Conservation (phyloP, 768 basidiomycete species). For the Paxillus involutus region DNA sequence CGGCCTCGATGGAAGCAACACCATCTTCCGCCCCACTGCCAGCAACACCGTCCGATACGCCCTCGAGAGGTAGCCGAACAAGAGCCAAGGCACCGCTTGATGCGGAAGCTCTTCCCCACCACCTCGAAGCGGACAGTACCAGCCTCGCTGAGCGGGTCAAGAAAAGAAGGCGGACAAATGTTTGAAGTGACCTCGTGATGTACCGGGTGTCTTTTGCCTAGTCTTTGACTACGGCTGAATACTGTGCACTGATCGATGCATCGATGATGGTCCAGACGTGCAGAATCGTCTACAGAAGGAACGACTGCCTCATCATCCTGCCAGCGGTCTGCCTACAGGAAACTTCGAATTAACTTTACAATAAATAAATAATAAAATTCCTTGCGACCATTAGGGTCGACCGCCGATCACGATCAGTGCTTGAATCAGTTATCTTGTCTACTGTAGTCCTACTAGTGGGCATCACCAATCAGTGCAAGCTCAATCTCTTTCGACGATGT, state of each 20-base stretch:
- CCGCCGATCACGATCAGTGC: too few species aligned
- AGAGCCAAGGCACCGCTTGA: constrained; percentile 9
- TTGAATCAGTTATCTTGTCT: too few species aligned
- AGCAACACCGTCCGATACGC: constrained; percentile 31
- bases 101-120: constrained; percentile 8
- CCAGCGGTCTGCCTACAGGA: too few species aligned
- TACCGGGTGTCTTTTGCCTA: background rate
- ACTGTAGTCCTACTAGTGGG: too few species aligned
- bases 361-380: too few species aligned
- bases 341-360: too few species aligned
- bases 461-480: background rate
- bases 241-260: too few species aligned
- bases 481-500: constrained; percentile 7
- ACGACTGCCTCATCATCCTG: too few species aligned
- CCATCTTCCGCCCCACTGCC: constrained; percentile 20
- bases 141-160: constrained; percentile 45
- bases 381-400: too few species aligned
- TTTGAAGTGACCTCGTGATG: constrained; percentile 14
- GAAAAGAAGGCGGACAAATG: constrained; percentile 30
- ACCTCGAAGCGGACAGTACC: background rate
- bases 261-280: too few species aligned
- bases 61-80: constrained; percentile 36
- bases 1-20: constrained; percentile 4
- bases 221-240: too few species aligned
- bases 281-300: too few species aligned